Evolutionary conservation across 495 filamentous ascomycete species (phyloP), one percentile per base, ranked within the genome.

Genomic region (Choiromyces venosus): DNA sequence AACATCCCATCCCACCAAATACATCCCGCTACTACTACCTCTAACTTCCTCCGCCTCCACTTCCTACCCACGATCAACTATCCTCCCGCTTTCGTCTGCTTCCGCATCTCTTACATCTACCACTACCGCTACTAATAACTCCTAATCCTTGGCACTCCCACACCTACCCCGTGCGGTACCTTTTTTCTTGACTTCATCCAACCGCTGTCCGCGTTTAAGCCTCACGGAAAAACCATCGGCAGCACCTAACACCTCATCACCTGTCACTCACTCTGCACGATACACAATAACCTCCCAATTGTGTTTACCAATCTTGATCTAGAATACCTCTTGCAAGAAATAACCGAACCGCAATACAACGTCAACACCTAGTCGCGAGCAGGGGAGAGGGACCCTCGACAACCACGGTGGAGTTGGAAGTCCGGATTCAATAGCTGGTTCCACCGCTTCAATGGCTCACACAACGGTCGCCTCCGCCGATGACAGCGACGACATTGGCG

Each of bases 401-500:
- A 29, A 61, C 52, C 52, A 61, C 52, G 52, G n/a, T 61, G 52
- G 64, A 73, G 25, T n/a, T 39, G 39, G n/a, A 39, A 39, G 39
- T 66, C 56, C 36, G 38, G 37, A 71, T 65, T 33, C 40, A 46
- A 46, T 61, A 37, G 46, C 52, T 67, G 29, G 65, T 66, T 69
- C 66, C 36, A 70, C 67, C 33, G 65, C 72, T 37, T 61, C 52
- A 61, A 80, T 80, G 79, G 79, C 79, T 29, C 72, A 77, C 67
- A 77, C 74, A 66, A 85, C 80, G 74, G 69, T 79, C 78, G 78
- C 74, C 71, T 71, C 75, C 36, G 52, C 72, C 44, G 72, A 74
- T 72, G 73, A 73, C 72, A 75, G 74, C 64, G 79, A 81, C 46
- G 79, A 81, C 69, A 81, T 81, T 46, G 79, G 79, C 65, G 79